These are phyloP conservation scores for Amniculicola lignicola DNA, from an alignment of 495 filamentous ascomycete genomes.

Conservation along the genomic window DNA sequence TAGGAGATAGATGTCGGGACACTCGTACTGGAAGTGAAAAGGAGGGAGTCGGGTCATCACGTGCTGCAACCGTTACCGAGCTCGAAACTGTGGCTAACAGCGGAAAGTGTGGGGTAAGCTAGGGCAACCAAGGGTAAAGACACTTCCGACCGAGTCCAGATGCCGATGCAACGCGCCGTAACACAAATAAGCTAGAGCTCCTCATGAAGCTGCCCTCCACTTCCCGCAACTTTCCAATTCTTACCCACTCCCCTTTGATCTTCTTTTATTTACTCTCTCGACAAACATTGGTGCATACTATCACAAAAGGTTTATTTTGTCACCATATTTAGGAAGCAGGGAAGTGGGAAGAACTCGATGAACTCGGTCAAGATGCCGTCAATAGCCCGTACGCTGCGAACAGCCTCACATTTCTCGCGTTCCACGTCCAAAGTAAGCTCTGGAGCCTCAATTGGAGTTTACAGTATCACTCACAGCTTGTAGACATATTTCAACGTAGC, in stretches of 20 bases:
- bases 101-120: not conserved
- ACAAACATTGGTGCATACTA: not conserved
- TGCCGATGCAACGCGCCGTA: not conserved
- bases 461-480: not conserved
- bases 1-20: too few species aligned
- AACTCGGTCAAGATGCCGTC: constrained; percentile 27
- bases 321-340: too few species aligned
- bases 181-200: not conserved
- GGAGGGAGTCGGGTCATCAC: too few species aligned
- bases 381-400: constrained; percentile 22
- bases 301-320: too few species aligned
- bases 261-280: not conserved
- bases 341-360: too few species aligned
- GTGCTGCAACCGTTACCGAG: too few species aligned
- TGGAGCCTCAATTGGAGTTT: not conserved
- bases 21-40: too few species aligned
- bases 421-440: constrained; percentile 15
- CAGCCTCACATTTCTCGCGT: constrained; percentile 25
- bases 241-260: not conserved
- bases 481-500: constrained; percentile 35
- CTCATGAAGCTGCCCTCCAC: not conserved
- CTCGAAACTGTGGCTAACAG: too few species aligned
- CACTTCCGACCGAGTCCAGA: not conserved
- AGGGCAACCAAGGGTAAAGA: not conserved
- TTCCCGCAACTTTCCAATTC: not conserved